These are phyloP conservation scores for Alternaria dauci DNA, from an alignment of 2,329 filamentous ascomycete genomes.

Conservation along the genomic window DNA sequence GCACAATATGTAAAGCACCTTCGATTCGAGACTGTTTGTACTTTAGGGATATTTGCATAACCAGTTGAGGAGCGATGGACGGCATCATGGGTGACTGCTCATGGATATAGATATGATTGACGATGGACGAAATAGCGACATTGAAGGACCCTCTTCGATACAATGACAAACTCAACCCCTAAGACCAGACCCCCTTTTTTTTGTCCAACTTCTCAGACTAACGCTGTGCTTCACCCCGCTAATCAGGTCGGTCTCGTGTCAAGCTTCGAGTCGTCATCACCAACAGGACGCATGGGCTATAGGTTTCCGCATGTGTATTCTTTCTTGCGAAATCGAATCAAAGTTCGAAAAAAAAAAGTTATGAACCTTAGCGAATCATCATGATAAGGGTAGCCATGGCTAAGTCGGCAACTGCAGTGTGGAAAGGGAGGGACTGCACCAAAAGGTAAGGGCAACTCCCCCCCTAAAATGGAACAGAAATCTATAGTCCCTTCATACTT, in stretches of 20 bases:
- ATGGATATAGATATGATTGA: constrained; percentile 21
- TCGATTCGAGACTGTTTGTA: constrained; percentile 38
- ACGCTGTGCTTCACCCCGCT: neutral
- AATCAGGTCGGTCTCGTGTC: neutral
- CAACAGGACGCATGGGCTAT: neutral
- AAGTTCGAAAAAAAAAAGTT: neutral
- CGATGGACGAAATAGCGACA: constrained; percentile 19
- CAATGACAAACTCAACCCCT: constrained; percentile 23
- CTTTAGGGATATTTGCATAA: constrained; percentile 51
- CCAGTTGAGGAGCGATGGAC: constrained; percentile 18
- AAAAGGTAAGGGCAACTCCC: neutral
- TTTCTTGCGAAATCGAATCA: neutral
- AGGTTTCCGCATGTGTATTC: neutral
- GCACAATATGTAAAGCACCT: constrained; percentile 71
- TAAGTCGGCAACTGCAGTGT: neutral
- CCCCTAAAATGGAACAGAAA: neutral
- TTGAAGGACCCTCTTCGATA: constrained; percentile 18
- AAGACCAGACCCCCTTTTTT: neutral
- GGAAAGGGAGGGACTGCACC: neutral
- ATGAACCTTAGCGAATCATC: neutral
- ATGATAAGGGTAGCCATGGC: neutral
- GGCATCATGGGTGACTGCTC: constrained; percentile 12
- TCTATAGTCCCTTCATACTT: constrained; percentile 32
- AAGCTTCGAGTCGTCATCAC: neutral
- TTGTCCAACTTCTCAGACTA: neutral